Base-by-base conservation (phyloP, 306 rosid genomes). In the Ormosia emarginata region DNA sequence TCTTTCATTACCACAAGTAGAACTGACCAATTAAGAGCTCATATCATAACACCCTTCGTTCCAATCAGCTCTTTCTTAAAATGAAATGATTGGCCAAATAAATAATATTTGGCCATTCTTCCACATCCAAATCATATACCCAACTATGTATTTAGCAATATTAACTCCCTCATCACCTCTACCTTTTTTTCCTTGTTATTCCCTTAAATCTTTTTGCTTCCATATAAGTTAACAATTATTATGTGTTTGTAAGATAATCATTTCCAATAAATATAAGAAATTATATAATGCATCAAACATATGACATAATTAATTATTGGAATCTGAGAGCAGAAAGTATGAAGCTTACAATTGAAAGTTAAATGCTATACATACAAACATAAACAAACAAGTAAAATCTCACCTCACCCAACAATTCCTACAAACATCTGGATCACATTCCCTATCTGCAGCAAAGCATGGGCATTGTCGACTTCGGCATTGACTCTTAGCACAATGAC, bases 371-470 rank as follows among this genome's bases (percentile, higher is more conserved):
- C 6, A 68, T 30, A 70, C 32, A 78, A 62, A 57, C 57, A 68
- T 34, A 5, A 61, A 36, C 15, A 5, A 65, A 36, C 62, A 74
- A 6, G 40, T 58, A 36, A 57, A 57, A 58, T 52, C 90, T 89
- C 86, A 95, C 99, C 99, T 86, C 84, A 95, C 97, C 99, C 99
- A 95, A 75, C 99, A 95, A 82, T 93, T 95, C 83, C 97, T 88
- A 85, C 99, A 95, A 85, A 95, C 95, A 78, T 95, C 99, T 4
- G 99, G 98, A 83, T 95, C 99, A 37, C 99, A 95, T 82, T 95
- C 99, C 86, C 99, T 90, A 78, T 95, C 97, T 17, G 99, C 99
- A 85, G 99, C 99, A 95, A 95, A 95, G 85, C 98, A 95, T 17
- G 99, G 99, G 70, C 99, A 93, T 63, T 93, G 98, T 78, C 97